These are phyloP conservation scores for Ustilago crameri DNA, from an alignment of 1,284 basidiomycete species.

Conservation along the genomic window DNA sequence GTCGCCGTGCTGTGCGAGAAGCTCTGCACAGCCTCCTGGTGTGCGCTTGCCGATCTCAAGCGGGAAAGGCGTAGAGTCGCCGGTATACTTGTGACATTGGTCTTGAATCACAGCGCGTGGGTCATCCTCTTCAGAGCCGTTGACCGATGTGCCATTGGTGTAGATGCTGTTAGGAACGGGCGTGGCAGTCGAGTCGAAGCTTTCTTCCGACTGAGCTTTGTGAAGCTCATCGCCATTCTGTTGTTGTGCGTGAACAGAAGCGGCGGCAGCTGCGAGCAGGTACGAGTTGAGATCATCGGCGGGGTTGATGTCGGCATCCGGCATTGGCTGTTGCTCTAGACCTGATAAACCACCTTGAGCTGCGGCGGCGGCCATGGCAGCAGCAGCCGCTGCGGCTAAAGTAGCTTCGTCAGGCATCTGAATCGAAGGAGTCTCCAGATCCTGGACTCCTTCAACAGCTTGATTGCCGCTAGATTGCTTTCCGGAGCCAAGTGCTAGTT, in stretches of 20 bases:
- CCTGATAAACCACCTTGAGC: constrained; percentile 15
- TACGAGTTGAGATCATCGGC: constrained; percentile 43
- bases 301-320: neutral
- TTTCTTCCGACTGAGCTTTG: constrained; percentile 12
- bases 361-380: constrained; percentile 33
- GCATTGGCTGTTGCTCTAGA: constrained; percentile 1
- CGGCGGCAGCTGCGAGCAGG: constrained; percentile 49
- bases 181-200: constrained; percentile 12
- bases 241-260: constrained; percentile 48
- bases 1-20: constrained; percentile 2
- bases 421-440: constrained; percentile 13
- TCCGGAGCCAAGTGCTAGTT: neutral
- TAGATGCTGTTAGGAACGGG: constrained; percentile 15
- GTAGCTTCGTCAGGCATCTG: constrained; percentile 39
- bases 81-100: constrained; percentile 32
- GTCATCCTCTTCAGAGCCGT: constrained; percentile 25
- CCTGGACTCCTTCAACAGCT: neutral
- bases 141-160: constrained; percentile 29
- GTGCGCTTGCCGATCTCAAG: constrained; percentile 30
- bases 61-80: constrained; percentile 32
- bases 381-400: constrained; percentile 43
- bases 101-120: constrained; percentile 16
- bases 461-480: neutral
- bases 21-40: constrained; percentile 16
- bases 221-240: constrained; percentile 15